These are phyloP conservation scores for Platismatia glauca DNA, from an alignment of 495 filamentous ascomycete species.

Conservation along the genomic window DNA sequence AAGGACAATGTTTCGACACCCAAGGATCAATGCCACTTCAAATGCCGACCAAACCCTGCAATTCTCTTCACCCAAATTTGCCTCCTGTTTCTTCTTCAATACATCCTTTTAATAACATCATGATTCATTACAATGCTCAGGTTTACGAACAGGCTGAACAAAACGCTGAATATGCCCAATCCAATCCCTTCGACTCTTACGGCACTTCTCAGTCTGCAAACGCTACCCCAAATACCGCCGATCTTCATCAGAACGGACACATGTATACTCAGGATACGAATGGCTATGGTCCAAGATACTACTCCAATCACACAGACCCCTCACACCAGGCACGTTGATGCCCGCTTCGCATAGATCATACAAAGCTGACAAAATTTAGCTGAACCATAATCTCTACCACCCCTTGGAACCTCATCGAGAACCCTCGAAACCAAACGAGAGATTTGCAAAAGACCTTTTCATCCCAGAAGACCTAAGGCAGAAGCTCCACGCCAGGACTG, in stretches of 20 bases:
- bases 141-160: conserved; percentile 15
- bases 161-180: conserved; percentile 7
- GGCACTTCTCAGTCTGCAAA: conserved; percentile 18
- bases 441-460: conserved; percentile 80
- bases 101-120: background rate
- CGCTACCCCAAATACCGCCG: conserved; percentile 17
- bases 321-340: conserved; percentile 24
- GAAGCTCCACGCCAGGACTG: conserved; percentile 80
- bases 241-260: conserved; percentile 20
- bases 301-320: conserved; percentile 4
- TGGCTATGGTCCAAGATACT: conserved; percentile 14
- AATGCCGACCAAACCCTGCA: background rate
- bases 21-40: background rate
- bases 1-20: background rate
- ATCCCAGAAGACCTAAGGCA: conserved; percentile 75
- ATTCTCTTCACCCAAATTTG: background rate
- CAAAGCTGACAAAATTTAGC: conserved; percentile 32
- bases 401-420: conserved; percentile 74
- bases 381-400: conserved; percentile 89
- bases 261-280: conserved; percentile 23
- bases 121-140: conserved; percentile 1
- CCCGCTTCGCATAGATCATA: conserved; percentile 23
- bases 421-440: conserved; percentile 71
- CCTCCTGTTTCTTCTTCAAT: background rate
- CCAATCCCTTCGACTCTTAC: conserved; percentile 21